These are phyloP conservation scores for Vitis rupestris DNA, from an alignment of 164 flowering plant species.

Conservation along the genomic window DNA sequence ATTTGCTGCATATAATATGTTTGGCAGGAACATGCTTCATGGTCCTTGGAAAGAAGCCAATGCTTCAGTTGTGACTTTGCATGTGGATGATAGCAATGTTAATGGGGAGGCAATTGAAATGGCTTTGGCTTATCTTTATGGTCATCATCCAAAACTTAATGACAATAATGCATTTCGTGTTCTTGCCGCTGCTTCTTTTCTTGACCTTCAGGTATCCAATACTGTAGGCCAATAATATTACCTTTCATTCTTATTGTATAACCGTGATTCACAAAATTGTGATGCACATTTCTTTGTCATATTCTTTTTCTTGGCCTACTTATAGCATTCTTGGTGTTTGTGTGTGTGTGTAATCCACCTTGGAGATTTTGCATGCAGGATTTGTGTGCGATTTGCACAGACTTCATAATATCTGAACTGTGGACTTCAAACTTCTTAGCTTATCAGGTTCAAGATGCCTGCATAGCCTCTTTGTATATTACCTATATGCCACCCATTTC, in stretches of 20 bases:
- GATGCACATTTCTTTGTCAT: neutral
- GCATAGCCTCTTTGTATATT: conserved; percentile 1
- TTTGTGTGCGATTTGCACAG: conserved; percentile 94
- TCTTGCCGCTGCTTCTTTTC: conserved; percentile 97
- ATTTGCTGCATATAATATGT: conserved; percentile 5
- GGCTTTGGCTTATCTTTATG: conserved; percentile 92
- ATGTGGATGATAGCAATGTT: conserved; percentile 88
- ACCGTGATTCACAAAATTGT: neutral
- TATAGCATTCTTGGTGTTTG: conserved; percentile 3
- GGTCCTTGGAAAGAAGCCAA: conserved; percentile 97
- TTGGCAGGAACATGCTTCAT: conserved; percentile 94
- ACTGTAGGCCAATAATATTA: neutral
- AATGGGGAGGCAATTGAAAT: conserved; percentile 81
- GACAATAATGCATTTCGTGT: conserved; percentile 93
- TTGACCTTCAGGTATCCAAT: conserved; percentile 84
- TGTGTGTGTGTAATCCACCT: conserved; percentile 4
- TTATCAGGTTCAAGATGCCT: conserved; percentile 65
- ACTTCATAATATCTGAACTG: conserved; percentile 86
- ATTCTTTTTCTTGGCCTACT: neutral
- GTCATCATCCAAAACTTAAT: conserved; percentile 89
- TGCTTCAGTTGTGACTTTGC: conserved; percentile 72
- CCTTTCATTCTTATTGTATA: neutral
- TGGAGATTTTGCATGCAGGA: conserved; percentile 54
- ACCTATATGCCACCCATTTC: neutral
- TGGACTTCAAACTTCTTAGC: conserved; percentile 95